Evolutionary conservation across 164 flowering plant genomes (phyloP), one percentile per base, ranked within the genome.

Genomic region (Echeveria elegans): DNA sequence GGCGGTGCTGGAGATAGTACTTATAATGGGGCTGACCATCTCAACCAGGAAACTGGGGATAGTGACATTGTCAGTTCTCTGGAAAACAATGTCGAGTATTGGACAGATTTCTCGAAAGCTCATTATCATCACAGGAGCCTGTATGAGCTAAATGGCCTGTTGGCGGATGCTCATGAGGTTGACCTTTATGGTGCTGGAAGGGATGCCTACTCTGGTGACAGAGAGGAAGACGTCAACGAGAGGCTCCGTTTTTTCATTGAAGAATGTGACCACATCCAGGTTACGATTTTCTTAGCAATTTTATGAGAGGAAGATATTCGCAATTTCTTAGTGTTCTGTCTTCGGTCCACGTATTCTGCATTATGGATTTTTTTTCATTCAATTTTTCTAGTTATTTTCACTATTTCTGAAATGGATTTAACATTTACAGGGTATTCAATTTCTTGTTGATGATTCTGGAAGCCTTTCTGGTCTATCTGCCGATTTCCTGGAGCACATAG

Each of bases 41-140:
- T 64, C 59, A 38, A 18, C 29, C 71, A 58, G 34, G 80, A 81
- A 66, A 71, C 74, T 67, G 74, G 72, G 68, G 96, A 91, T 68
- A 76, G 79, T 68, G 90, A 88, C 66, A 77, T 87, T 38, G 87
- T 92, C 66, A 83, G 81, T 36, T 72, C 74, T 77, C 76, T 91
- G 69, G 90, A 91, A 68, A 81, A 77, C 61, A 77, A 53, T 64
- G 90, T 89, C 63, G 75, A 83, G 23, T 91, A 38, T 76, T 94
- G 97, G 99, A 87, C 99, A 21, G 99, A 94, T 75, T 94, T 76
- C 77, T 88, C 99, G 61, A 91, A 94, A 78, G 96, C 87, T 60
- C 96, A 94, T 62, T 92, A 84, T 74, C 99, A 94, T 81, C 97
- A 92, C 12, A 89, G 76, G 68, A 94, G 96, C 79, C 64, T 89